Evolutionary conservation across 306 rosid genomes (phyloP).

Genomic region (Lathyrus sativus): DNA sequence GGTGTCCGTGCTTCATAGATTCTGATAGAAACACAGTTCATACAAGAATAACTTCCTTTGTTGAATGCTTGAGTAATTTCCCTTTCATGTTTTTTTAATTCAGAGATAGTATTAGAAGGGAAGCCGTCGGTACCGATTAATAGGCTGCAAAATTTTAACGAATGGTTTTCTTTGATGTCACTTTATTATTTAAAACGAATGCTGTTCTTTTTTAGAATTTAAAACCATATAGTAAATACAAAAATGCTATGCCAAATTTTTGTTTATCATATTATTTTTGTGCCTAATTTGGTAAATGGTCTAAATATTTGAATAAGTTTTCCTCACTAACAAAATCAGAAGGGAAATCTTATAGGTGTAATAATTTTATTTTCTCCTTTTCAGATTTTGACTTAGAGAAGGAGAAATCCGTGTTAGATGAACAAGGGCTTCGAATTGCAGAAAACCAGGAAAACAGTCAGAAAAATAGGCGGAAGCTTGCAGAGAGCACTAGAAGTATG

Average conservation of each 20-base stretch:
- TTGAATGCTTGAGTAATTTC: neutral
- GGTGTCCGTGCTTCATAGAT: no score
- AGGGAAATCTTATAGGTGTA: neutral
- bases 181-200: neutral
- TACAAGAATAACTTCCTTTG: neutral
- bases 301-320: conserved; percentile 6
- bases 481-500: conserved; percentile 91
- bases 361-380: conserved; percentile 5
- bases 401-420: conserved; percentile 84
- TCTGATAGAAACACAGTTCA: neutral
- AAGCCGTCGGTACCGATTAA: neutral
- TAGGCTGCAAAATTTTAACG: neutral
- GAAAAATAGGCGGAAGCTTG: conserved; percentile 95
- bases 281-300: neutral
- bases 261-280: neutral
- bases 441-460: conserved; percentile 98
- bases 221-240: neutral
- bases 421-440: conserved; percentile 91
- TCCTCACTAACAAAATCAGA: neutral
- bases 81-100: neutral
- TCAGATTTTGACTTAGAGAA: conserved; percentile 96
- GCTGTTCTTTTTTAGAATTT: neutral
- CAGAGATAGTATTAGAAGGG: neutral
- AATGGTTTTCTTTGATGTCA: neutral
- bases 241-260: neutral